These are phyloP conservation scores for Blastocladiella britannica DNA, from an alignment of 192 early-diverging fungal genomes.

Conservation along the genomic window DNA sequence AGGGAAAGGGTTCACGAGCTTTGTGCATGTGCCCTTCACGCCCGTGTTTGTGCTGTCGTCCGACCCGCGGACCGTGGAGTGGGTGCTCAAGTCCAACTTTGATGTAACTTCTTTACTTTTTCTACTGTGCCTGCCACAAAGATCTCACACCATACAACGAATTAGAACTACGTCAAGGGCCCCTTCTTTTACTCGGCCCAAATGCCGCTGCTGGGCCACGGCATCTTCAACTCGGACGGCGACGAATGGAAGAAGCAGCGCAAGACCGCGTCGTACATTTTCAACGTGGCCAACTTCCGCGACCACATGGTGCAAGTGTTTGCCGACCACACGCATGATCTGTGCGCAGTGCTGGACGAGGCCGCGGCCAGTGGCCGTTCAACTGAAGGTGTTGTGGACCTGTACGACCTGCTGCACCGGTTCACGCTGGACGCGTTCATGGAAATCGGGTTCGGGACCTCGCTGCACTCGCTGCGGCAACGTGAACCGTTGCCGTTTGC, in stretches of 20 bases:
- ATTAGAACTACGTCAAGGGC: slow-evolving; percentile 12
- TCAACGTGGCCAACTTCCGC: background rate
- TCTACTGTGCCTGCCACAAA: background rate
- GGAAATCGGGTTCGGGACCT: slow-evolving; percentile 19
- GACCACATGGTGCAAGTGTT: background rate
- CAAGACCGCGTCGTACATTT: slow-evolving; percentile 15
- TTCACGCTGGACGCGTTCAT: slow-evolving; percentile 16
- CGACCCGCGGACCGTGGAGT: slow-evolving; percentile 2
- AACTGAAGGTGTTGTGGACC: slow-evolving; percentile 4
- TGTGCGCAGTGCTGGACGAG: background rate
- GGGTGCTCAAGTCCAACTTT: slow-evolving; percentile 8
- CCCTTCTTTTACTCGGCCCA: slow-evolving; percentile 17
- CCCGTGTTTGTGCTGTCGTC: background rate
- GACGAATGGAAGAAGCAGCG: slow-evolving; percentile 37
- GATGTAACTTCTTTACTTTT: background rate
- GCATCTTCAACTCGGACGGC: slow-evolving; percentile 53
- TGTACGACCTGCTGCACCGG: slow-evolving; percentile 6
- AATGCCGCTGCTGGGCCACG: slow-evolving; percentile 34
- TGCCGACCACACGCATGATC: background rate
- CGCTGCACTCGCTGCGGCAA: slow-evolving; percentile 16
- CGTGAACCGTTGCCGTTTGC: slow-evolving; percentile 23
- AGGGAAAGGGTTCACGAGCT: background rate
- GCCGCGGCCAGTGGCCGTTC: background rate
- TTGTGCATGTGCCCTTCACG: background rate
- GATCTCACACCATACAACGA: background rate